phyloP scores from a whole-genome alignment of 306 rosid genomes.

The Begonia fuchsioides region DNA sequence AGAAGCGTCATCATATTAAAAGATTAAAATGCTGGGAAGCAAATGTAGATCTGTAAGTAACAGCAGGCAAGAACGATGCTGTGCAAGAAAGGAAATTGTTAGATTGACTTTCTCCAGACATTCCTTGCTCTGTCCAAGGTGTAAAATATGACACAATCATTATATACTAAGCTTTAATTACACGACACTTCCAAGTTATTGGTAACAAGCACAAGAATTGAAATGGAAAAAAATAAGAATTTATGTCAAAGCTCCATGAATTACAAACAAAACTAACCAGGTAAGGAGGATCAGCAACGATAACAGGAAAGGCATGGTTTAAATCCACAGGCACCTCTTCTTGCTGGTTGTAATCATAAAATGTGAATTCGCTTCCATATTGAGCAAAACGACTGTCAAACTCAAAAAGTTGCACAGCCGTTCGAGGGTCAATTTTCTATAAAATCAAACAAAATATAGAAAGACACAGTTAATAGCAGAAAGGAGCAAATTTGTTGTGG shows the following conservation, averaged over 20 bases:
- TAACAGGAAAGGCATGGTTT: conserved; percentile 40
- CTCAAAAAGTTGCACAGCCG: conserved; percentile 54
- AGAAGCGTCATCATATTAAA: neutral
- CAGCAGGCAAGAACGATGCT: conserved; percentile 47
- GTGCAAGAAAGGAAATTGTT: conserved; percentile 47
- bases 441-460: neutral
- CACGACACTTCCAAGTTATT: too few species aligned
- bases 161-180: too few species aligned
- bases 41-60: conserved; percentile 58
- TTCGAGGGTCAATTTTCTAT: conserved; percentile 39
- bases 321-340: conserved; percentile 54
- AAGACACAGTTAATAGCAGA: too few species aligned
- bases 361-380: conserved; percentile 66
- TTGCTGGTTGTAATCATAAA: conserved; percentile 78
- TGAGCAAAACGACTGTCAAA: conserved; percentile 74
- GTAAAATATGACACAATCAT: too few species aligned
- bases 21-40: too few species aligned
- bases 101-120: conserved; percentile 72
- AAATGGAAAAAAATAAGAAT: too few species aligned
- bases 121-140: conserved; percentile 47
- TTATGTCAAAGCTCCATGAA: too few species aligned
- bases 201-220: too few species aligned
- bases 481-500: too few species aligned
- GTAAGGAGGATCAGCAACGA: conserved; percentile 89
- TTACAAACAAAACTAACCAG: conserved; percentile 47